Evolutionary conservation across 768 basidiomycete genomes (phyloP), one percentile per base, ranked within the genome.

Genomic region (Clavaria fumosa): DNA sequence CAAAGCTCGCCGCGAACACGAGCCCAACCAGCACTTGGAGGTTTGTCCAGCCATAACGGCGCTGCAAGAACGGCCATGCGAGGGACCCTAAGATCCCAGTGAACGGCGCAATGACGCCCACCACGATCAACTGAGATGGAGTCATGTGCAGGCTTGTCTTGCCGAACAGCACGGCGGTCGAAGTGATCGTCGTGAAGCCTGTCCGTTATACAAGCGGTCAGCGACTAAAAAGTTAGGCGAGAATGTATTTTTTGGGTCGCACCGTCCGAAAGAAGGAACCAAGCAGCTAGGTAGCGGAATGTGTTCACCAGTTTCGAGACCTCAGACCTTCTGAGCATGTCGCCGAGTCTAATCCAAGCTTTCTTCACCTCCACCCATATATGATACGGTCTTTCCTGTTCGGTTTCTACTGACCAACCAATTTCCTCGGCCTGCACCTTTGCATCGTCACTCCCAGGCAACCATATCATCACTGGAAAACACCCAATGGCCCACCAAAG

Each of bases 241-340:
- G n/a, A n/a, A n/a, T n/a, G n/a, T n/a, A n/a, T n/a, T n/a, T n/a
- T n/a, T n/a, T n/a, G n/a, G n/a, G n/a, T n/a, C 70, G 31, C 37
- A 83, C 88, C 85, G 49, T 97, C 91, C 1, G 83, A 86, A 17
- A 97, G 70, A 9, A 97, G 66, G 53, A 95, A 91, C 90, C 91
- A 96, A 0, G 93, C 88, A 4, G 77, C 70, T 30, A 96, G 75
- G 48, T 86, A 96, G 46, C 69, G 69, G 63, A 91, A 97, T 1
- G 90, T 89, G 49, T 88, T 78, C 21, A 69, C 67, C 11, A 96
- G 62, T 37, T 69, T 69, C 53, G 69, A 69, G 27, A 91, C 73
- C 50, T 93, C 78, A 5, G 57, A 59, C 65, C 72, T 77, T 1
- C 62, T 63, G 15, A 96, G 61, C 80, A 89, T 89, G 22, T 58